Base-by-base conservation (phyloP, 2,329 filamentous ascomycete genomes). In the Trichophyton mentagrophytes region DNA sequence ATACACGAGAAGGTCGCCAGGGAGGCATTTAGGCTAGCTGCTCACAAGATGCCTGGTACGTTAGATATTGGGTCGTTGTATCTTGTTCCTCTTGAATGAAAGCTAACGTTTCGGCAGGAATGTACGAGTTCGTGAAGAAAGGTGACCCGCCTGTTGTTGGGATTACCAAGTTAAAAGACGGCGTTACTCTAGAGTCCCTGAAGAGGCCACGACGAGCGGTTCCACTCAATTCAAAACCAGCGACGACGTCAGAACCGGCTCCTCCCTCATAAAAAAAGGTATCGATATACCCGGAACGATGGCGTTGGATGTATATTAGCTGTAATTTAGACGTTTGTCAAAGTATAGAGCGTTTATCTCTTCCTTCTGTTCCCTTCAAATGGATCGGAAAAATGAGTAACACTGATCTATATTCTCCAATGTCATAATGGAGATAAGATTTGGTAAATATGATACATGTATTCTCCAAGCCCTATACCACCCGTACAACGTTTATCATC, bases 1-100 rank as follows among this genome's bases (percentile, higher is more conserved):
- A 71, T 97, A 65, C 93, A 99, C 82, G 93, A 99, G 79, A 89
- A 96, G 77, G 85, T 99, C 65, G 91, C 89, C 22, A 84, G 86
- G 67, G 93, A 99, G 78, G 93, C 93, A 36, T 95, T 99, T 77
- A 83, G 93, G 65, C 77, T 99, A 72, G 93, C 93, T 15, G 93
- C 89, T 47, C 90, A 95, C 76, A 99, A 99, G 79, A 78, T 99
- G 74, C 93, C 93, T 58, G 90, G 89, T 90, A 77, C 73, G 84
- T 77, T 58, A 44, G 40, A 46, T 7, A 46, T 33, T 55, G 8
- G 22, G n/a, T 17, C 36, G 3, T 25, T 36, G 5, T 17, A 15
- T 27, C 11, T 59, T 38, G n/a, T 8, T 33, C 53, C n/a, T 8
- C 33, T 27, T 42, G n/a, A 4, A 7, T 2, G 9, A 20, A 47